Conservation (phyloP, 495 filamentous ascomycete species). For the Glarea lozoyensis region DNA sequence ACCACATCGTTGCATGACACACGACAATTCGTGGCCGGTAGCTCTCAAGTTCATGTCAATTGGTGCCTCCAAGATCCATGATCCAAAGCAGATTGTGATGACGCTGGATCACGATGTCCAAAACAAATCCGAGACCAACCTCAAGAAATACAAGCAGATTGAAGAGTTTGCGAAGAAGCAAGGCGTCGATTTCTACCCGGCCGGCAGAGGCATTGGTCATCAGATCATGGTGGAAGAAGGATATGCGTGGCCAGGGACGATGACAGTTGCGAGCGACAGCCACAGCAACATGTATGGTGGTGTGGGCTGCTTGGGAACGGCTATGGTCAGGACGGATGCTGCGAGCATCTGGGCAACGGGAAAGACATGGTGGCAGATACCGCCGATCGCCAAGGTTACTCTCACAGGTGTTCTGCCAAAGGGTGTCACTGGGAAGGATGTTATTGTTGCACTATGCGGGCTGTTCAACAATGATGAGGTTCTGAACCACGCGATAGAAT, state of each 20-base stretch:
- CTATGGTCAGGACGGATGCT: slow-evolving; percentile 81
- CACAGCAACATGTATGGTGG: slow-evolving; percentile 94
- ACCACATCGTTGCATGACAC: slow-evolving; percentile 75
- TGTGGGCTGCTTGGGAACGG: slow-evolving; percentile 65
- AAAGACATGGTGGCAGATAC: slow-evolving; percentile 83
- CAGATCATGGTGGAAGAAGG: slow-evolving; percentile 69
- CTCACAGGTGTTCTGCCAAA: slow-evolving; percentile 64
- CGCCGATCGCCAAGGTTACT: slow-evolving; percentile 72
- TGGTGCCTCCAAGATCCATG: slow-evolving; percentile 22
- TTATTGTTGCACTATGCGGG: slow-evolving; percentile 84
- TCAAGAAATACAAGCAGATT: slow-evolving; percentile 79
- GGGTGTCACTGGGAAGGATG: slow-evolving; percentile 91
- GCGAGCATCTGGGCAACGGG: slow-evolving; percentile 82
- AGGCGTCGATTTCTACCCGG: slow-evolving; percentile 76
- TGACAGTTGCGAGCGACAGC: slow-evolving; percentile 74
- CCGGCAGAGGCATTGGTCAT: slow-evolving; percentile 77
- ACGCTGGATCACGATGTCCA: slow-evolving; percentile 92
- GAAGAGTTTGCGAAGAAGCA: slow-evolving; percentile 79
- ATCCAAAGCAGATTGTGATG: slow-evolving; percentile 36
- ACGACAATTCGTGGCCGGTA: slow-evolving; percentile 90
- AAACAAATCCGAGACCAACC: slow-evolving; percentile 73
- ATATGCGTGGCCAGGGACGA: slow-evolving; percentile 66
- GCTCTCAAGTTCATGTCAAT: slow-evolving; percentile 50
- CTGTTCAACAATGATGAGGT: slow-evolving; percentile 87
- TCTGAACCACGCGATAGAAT: slow-evolving; percentile 88